Evolutionary conservation across 2,329 filamentous ascomycete genomes (phyloP).

Genomic region (Fusarium torulosum): DNA sequence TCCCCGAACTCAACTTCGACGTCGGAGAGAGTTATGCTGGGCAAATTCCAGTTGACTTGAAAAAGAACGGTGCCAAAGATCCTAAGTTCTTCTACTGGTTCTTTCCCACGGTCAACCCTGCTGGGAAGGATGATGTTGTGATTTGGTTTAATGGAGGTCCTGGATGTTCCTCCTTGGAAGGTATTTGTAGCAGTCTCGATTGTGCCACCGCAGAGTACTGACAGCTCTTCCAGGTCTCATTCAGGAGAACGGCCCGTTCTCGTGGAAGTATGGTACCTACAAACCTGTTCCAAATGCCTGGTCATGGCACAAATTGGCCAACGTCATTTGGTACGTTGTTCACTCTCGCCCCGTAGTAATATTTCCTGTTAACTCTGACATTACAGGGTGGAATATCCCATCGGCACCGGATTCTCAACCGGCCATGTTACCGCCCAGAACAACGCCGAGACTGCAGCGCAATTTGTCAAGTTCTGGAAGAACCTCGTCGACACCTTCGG

Average conservation of each 20-base stretch:
- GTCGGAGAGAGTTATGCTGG: slow-evolving; percentile 25
- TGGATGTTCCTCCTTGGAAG: slow-evolving; percentile 20
- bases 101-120: slow-evolving; percentile 41
- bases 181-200: accelerated
- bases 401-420: slow-evolving; percentile 21
- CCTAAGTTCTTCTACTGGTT: slow-evolving; percentile 45
- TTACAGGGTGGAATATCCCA: slow-evolving; percentile 19
- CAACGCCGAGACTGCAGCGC: slow-evolving; percentile 15
- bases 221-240: not conserved
- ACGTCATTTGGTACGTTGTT: slow-evolving; percentile 11
- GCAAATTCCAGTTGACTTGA: slow-evolving; percentile 27
- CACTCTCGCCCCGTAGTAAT: no score
- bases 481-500: slow-evolving; percentile 22
- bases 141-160: slow-evolving; percentile 44
- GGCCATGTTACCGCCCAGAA: slow-evolving; percentile 19
- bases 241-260: slow-evolving; percentile 23
- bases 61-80: slow-evolving; percentile 19
- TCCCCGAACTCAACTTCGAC: slow-evolving; percentile 9
- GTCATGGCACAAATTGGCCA: slow-evolving; percentile 27
- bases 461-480: slow-evolving; percentile 26
- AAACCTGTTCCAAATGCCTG: slow-evolving; percentile 19
- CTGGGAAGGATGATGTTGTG: slow-evolving; percentile 41
- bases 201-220: not conserved
- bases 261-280: slow-evolving; percentile 26
- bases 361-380: accelerated